These are phyloP conservation scores for Coprinopsis marcescibilis DNA, from an alignment of 768 basidiomycete species.

Conservation along the genomic window DNA sequence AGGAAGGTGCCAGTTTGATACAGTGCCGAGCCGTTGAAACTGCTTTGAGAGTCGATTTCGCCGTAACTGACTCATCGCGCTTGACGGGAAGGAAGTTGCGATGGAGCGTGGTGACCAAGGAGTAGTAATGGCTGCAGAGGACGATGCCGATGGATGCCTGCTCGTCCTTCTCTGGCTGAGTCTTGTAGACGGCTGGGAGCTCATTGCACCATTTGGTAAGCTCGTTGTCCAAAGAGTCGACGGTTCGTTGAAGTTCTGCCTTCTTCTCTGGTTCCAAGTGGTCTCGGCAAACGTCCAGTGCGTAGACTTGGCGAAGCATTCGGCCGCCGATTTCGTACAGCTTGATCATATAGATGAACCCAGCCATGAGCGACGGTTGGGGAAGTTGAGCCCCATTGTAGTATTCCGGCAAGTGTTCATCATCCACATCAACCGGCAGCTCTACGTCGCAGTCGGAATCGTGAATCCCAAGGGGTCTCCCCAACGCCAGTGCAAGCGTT, in stretches of 20 bases:
- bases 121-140: constrained; percentile 86
- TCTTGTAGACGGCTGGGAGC: constrained; percentile 70
- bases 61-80: constrained; percentile 60
- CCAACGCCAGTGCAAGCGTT: constrained; percentile 87
- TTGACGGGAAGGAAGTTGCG: constrained; percentile 82
- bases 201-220: constrained; percentile 82
- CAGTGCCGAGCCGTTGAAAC: constrained; percentile 82
- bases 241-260: constrained; percentile 67
- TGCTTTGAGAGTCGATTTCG: constrained; percentile 74
- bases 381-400: constrained; percentile 57
- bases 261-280: constrained; percentile 68
- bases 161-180: constrained; percentile 63
- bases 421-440: constrained; percentile 77
- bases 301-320: constrained; percentile 78
- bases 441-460: constrained; percentile 91
- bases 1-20: constrained; percentile 78
- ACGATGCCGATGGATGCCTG: constrained; percentile 84
- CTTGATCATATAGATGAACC: constrained; percentile 66
- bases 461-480: constrained; percentile 82
- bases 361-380: constrained; percentile 72
- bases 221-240: constrained; percentile 72
- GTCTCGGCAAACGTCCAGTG: constrained; percentile 72
- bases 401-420: constrained; percentile 68
- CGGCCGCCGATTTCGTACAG: constrained; percentile 84
- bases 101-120: constrained; percentile 79